A percentile compares a stretch with the other conserved stretches of the same genome.
Evolutionary conservation across 2,329 filamentous ascomycete species (phyloP).

Genomic region (Calonectria fujianensis): DNA sequence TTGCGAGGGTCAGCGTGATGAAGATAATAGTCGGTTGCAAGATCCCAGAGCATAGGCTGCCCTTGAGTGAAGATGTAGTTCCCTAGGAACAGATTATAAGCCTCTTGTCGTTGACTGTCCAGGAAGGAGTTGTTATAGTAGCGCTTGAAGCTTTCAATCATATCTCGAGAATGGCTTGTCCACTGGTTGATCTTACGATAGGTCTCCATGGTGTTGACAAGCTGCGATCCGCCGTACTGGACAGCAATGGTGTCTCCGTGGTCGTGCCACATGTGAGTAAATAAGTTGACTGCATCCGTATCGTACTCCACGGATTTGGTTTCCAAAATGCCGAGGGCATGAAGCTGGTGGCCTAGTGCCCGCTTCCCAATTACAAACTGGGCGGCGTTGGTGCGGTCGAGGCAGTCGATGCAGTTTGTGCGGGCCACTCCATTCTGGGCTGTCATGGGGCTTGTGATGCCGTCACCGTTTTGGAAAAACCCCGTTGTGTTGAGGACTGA

Average conservation of each 20-base stretch:
- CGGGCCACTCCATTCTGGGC: constrained; percentile 94
- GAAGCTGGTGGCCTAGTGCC: constrained; percentile 92
- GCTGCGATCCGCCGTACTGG: constrained; percentile 96
- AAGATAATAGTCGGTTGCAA: constrained; percentile 95
- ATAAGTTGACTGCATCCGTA: constrained; percentile 95
- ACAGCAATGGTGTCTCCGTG: constrained; percentile 98
- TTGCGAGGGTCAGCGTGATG: constrained; percentile 89
- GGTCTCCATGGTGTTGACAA: constrained; percentile 99
- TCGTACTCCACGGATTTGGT: constrained; percentile 90
- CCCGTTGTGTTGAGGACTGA: constrained; percentile 89
- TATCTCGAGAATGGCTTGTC: constrained; percentile 97
- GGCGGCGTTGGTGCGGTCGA: constrained; percentile 97
- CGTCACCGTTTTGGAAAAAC: constrained; percentile 95
- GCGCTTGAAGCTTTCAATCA: constrained; percentile 99
- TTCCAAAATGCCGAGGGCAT: constrained; percentile 91
- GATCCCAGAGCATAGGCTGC: constrained; percentile 97
- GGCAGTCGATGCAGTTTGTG: constrained; percentile 98
- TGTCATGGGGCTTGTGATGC: constrained; percentile 75
- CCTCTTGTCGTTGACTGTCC: constrained; percentile 97
- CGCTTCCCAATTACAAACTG: constrained; percentile 98
- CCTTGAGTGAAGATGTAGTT: constrained; percentile 94
- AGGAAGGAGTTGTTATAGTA: constrained; percentile 99
- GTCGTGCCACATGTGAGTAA: constrained; percentile 98
- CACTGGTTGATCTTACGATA: constrained; percentile 99
- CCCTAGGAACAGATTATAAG: constrained; percentile 96